These are phyloP conservation scores for Artemisia annua DNA, from an alignment of 129 eudicot species.

Conservation along the genomic window DNA sequence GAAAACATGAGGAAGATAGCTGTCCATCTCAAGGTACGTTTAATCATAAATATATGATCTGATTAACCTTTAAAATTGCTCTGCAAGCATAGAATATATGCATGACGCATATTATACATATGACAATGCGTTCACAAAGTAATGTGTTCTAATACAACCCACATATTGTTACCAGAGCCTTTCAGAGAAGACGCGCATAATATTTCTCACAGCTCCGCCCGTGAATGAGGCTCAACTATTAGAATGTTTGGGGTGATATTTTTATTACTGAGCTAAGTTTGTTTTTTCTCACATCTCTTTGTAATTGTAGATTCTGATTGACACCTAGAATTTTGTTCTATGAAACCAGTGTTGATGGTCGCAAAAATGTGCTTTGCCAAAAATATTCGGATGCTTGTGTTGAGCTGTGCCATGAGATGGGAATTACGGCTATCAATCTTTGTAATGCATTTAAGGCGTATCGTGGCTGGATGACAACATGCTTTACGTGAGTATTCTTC, in stretches of 20 bases:
- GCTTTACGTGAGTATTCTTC: conserved; percentile 61
- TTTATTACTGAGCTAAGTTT: conserved; percentile 2
- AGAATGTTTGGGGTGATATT: conserved; percentile 44
- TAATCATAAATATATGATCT: background rate
- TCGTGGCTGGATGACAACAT: conserved; percentile 51
- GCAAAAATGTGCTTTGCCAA: conserved; percentile 53
- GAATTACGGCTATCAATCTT: conserved; percentile 61
- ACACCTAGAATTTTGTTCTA: background rate
- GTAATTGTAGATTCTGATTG: background rate
- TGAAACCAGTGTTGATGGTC: conserved; percentile 37
- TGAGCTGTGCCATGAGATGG: conserved; percentile 49
- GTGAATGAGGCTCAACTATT: conserved; percentile 55
- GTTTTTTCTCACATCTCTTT: background rate
- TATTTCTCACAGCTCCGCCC: conserved; percentile 69
- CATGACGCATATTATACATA: background rate
- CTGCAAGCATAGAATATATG: no score
- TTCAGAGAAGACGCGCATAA: conserved; percentile 59
- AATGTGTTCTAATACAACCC: background rate
- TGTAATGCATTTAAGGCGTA: conserved; percentile 51
- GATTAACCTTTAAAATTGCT: background rate
- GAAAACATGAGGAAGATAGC: conserved; percentile 79
- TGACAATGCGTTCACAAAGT: background rate
- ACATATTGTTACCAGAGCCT: conserved; percentile 45
- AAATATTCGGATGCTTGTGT: conserved; percentile 69
- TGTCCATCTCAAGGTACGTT: conserved; percentile 59